Percentiles rank a stretch among this genome's conserved stretches.
Evolutionary conservation across 257 asterid genomes (phyloP).

Genomic region (Linaria vulgaris): DNA sequence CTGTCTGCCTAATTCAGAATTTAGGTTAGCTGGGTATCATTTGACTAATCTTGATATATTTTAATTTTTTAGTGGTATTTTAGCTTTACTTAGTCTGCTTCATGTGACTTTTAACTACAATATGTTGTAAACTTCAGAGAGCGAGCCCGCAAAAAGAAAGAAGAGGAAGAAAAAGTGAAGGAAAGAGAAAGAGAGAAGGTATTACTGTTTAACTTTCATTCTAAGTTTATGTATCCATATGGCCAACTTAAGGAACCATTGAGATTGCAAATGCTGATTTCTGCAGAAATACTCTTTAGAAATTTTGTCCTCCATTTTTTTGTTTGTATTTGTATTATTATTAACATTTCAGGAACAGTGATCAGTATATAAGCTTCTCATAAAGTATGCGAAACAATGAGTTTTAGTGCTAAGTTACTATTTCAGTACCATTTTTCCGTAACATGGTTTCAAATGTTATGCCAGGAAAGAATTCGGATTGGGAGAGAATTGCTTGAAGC

Average conservation of each 20-base stretch:
- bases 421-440: constrained; percentile 19
- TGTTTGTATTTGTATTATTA: not conserved
- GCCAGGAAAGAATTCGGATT: constrained; percentile 87
- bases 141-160: constrained; percentile 91
- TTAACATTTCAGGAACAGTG: not conserved
- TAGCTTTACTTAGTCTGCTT: constrained; percentile 5
- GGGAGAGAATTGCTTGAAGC: constrained; percentile 96
- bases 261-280: constrained; percentile 17
- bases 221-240: constrained; percentile 6
- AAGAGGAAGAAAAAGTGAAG: constrained; percentile 87
- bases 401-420: not conserved
- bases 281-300: constrained; percentile 4
- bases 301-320: not conserved
- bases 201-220: not conserved
- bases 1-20: too few relatives aligned
- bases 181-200: constrained; percentile 95
- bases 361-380: not conserved
- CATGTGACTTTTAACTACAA: constrained; percentile 11
- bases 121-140: constrained; percentile 50
- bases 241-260: not conserved
- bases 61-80: not conserved
- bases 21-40: too few relatives aligned
- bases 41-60: too few relatives aligned
- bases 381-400: not conserved
- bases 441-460: constrained; percentile 25